Evolutionary conservation across 768 basidiomycete species (phyloP), one percentile per base, ranked within the genome.

Genomic region (Agrocybe praecox): DNA sequence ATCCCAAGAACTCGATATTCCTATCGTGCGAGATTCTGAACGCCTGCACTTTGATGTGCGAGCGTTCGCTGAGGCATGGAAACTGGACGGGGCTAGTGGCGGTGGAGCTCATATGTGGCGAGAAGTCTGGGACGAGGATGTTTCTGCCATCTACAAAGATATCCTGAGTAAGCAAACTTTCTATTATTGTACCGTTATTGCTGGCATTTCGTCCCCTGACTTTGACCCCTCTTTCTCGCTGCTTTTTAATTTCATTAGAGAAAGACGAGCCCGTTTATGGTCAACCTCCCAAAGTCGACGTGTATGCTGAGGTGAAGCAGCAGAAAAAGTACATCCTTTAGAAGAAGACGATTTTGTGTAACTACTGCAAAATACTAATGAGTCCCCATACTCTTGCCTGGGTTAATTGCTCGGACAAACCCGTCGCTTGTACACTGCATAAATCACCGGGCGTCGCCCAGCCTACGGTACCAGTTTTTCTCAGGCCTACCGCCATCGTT

Each of bases 81-180:
- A 76, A 36, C 67, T 91, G 49, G 76, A 84, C 64, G 77, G 72
- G 19, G 73, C 73, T 24, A 67, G 69, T 33, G 88, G 90, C 33
- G 90, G 89, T 18, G 94, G 90, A 6, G 85, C 78, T 5, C 87
- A 90, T 69, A 92, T 95, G 87, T 96, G 88, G 85, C 79, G 94
- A 66, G 85, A 84, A 61, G 77, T 86, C 40, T 95, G 92, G 92
- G 79, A 85, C 62, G 73, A 80, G 61, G 72, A 77, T 9, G 90
- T 92, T 14, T 79, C 76, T 9, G 67, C 62, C 63, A 85, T 94
- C 56, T 91, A 94, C 73, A 64, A 66, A 57, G 80, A 86, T 60
- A 72, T 87, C 32, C 73, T 94, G 57, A 79, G 93, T 90, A 66
- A 74, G 91, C 84, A n/a, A n/a, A n/a, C 32, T 56, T 60, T 36